Percentiles rank a stretch among this genome's conserved stretches.
Conservation (phyloP, 306 rosid species). For the Cucurbita maxima region DNA sequence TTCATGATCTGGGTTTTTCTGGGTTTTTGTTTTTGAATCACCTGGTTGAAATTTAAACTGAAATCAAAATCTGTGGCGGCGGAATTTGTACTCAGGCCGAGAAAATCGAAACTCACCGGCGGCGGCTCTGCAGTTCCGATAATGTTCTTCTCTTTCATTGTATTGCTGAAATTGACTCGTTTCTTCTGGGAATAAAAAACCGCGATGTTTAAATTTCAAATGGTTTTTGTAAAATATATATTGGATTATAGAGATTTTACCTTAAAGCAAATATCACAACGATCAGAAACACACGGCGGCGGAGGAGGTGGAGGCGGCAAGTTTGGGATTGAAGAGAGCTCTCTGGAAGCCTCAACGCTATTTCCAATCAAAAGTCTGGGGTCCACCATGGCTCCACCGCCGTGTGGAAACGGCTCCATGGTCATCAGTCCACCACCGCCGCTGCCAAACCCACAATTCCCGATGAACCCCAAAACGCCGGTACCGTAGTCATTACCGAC, state of each 20-base stretch:
- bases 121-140: neutral
- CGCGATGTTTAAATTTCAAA: neutral
- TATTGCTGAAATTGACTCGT: conserved; percentile 15
- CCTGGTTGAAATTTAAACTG: neutral
- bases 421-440: neutral
- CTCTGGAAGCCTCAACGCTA: conserved; percentile 40
- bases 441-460: neutral
- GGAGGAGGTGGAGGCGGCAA: conserved; percentile 4
- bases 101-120: conserved; percentile 15
- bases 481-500: conserved; percentile 1
- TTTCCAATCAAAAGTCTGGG: conserved; percentile 5
- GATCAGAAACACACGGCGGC: conserved; percentile 6
- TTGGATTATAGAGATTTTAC: conserved; percentile 11
- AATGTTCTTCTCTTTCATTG: conserved; percentile 9
- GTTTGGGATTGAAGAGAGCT: conserved; percentile 90
- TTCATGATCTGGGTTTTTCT: neutral
- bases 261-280: conserved; percentile 39
- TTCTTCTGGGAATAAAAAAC: conserved; percentile 23
- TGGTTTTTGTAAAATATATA: too few species aligned
- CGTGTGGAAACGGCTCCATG: conserved; percentile 4
- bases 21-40: neutral
- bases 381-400: neutral
- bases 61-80: neutral
- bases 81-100: conserved; percentile 16
- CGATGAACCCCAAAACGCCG: neutral